Evolutionary conservation across 2,329 filamentous ascomycete genomes (phyloP), one percentile per base, ranked within the genome.

Genomic region (Ploettnerulaceae sp.): DNA sequence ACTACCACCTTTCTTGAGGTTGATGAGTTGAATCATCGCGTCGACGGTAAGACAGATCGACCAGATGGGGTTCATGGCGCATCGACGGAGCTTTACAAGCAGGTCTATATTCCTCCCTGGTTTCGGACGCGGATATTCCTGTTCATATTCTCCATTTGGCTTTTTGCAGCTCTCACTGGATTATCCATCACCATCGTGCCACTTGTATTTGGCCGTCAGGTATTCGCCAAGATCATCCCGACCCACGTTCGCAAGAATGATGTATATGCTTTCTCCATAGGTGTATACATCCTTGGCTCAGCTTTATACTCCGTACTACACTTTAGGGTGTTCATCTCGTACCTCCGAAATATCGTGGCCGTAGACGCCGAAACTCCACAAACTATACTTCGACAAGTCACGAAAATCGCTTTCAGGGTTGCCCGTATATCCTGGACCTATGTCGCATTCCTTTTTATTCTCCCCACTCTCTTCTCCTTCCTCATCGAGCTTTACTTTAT

Each of bases 231-330:
- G 21, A 68, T 90, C 25, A 79, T 95, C 32, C 87, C 89, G 4
- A 68, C 73, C 0, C 76, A 86, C 51, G 77, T 86, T 37, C 79
- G 79, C 31, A 85, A 91, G 62, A 98, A 97, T 66, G 93, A 98
- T 64, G 86, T 98, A 20, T 97, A 98, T 60, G 91, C 93, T 9
- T 95, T 96, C 65, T 95, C 89, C 42, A 81, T 93, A 22, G 93
- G 93, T 11, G 76, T 95, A 31, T 95, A 94, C 63, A 71, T 89
- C 20, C 72, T 95, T 4, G 88, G 86, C 8, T 80, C 78, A 3
- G 61, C 79, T 1, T 69, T 77, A 2, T 95, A 90, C 63, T 67
- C 76, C 32, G 56, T 75, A 21, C 69, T 81, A 54, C 77, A 82
- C 61, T 56, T 73, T 14, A 68, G 65, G 9, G 28, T 63, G 52